Conservation (phyloP, 2,329 filamentous ascomycete species). For the Trichoderma aggressivum region DNA sequence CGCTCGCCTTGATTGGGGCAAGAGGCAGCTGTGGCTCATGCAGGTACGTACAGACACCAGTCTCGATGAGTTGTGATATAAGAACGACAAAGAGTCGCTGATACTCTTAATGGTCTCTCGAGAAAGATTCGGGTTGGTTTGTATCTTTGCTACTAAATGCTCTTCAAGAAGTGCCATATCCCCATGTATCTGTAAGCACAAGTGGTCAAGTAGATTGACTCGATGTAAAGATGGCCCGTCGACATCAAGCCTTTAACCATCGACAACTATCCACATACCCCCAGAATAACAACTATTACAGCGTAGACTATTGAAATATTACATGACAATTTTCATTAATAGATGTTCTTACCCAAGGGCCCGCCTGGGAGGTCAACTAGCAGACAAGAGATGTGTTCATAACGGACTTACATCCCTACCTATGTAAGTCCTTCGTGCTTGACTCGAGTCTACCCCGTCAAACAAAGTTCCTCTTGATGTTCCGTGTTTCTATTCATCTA, state of each 20-base stretch:
- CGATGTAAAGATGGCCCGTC: background rate
- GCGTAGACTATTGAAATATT: background rate
- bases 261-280: background rate
- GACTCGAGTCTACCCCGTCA: background rate
- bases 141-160: background rate
- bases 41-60: background rate
- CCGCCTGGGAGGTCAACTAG: background rate
- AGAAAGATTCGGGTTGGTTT: accelerated
- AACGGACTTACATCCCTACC: background rate
- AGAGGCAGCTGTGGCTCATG: background rate
- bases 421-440: background rate
- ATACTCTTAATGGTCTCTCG: background rate
- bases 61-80: slow-evolving; percentile 1
- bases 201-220: background rate
- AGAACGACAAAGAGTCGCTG: background rate
- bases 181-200: background rate
- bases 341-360: background rate
- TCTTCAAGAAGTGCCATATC: background rate
- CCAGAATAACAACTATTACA: background rate
- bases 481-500: background rate
- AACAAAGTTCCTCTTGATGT: background rate
- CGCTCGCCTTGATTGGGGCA: slow-evolving; percentile 1
- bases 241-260: background rate
- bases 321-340: background rate
- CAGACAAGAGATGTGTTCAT: background rate